Percentiles rank a stretch among this genome's conserved stretches.
These are phyloP conservation scores for Moniliella sp. DNA, from an alignment of 1,284 basidiomycete species.

Conservation along the genomic window DNA sequence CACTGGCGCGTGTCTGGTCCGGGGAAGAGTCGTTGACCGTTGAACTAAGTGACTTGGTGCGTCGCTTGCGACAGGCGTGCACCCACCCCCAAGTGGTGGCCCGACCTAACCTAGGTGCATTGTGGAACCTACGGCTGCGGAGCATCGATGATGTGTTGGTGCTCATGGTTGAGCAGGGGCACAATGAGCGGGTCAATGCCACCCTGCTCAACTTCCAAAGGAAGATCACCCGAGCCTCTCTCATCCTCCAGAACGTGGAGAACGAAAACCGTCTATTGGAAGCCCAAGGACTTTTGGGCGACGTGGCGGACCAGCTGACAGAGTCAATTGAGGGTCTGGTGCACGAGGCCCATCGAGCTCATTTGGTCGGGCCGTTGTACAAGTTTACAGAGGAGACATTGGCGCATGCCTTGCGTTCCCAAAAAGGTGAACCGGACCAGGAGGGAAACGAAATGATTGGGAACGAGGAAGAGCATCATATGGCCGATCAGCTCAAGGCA, in stretches of 20 bases:
- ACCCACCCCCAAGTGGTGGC: conserved; percentile 25
- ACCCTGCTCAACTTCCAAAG: conserved; percentile 5
- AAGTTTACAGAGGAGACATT: not conserved
- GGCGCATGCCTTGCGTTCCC: not conserved
- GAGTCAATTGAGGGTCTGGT: conserved; percentile 1
- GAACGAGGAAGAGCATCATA: not conserved
- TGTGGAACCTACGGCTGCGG: conserved; percentile 15
- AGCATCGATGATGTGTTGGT: conserved; percentile 26
- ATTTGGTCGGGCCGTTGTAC: conserved; percentile 2
- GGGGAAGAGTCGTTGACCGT: too few relatives aligned
- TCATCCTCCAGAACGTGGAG: conserved; percentile 13
- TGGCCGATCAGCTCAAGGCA: not conserved
- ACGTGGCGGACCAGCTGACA: too few relatives aligned
- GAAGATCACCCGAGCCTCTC: conserved; percentile 14
- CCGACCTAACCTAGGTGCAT: conserved; percentile 3
- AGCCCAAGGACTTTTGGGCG: too few relatives aligned
- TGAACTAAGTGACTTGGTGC: too few relatives aligned
- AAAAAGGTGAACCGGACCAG: too few relatives aligned
- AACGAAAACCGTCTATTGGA: conserved; percentile 3
- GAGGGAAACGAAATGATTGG: not conserved
- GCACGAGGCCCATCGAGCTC: too few relatives aligned
- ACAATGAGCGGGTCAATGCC: conserved; percentile 7
- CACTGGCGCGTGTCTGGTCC: too few relatives aligned
- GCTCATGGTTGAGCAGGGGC: conserved; percentile 19
- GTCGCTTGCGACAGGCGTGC: conserved; percentile 28